Base-by-base conservation (phyloP, 139 green algal genomes). In the Astrephomene gubernaculifera region DNA sequence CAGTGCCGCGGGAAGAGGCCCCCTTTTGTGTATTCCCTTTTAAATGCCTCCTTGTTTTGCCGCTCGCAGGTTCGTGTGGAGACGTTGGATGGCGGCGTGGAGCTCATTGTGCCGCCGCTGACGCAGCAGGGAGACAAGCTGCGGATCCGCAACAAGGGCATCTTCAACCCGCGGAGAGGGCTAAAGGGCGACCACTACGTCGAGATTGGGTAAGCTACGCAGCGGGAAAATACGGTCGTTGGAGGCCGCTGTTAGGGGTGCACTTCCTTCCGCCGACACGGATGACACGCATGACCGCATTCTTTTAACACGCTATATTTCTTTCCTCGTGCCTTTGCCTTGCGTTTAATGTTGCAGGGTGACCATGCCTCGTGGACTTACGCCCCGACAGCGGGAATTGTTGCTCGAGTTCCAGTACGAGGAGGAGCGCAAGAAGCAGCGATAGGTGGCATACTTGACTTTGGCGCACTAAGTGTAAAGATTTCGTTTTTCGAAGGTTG, bases 111-210 rank as follows among this genome's bases (percentile, higher is more conserved):
- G 36, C 87, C 87, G 2, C 69, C 82, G 31, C 57, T 83, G 43
- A 83, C 76, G 41, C 93, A 97, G 88, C 85, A 91, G 24, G 92
- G 90, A 27, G 92, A 95, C 86, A 89, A 85, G 43, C 81, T 96
- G 88, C 87, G 94, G 9, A 88, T 97, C 87, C 90, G 90, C 6
- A 92, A 90, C 17, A 90, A 93, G 65, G 94, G 94, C 63, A 83
- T 96, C 38, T 75, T 89, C 14, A 86, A 72, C 27, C 70, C 86
- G 33, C 74, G 85, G 17, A 9, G 53, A 27, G 81, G 82, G 17
- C 33, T 85, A 31, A 71, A 83, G 22, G 94, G 94, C 12, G 92
- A 97, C 71, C 91, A 96, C 75, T 94, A 92, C 36, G 92, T 96
- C 24, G 69, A 90, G 25, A 60, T 96, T 2, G 76, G 71, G 64